Base-by-base conservation (phyloP, 345 rosid species). In the Orychophragmus violaceus region DNA sequence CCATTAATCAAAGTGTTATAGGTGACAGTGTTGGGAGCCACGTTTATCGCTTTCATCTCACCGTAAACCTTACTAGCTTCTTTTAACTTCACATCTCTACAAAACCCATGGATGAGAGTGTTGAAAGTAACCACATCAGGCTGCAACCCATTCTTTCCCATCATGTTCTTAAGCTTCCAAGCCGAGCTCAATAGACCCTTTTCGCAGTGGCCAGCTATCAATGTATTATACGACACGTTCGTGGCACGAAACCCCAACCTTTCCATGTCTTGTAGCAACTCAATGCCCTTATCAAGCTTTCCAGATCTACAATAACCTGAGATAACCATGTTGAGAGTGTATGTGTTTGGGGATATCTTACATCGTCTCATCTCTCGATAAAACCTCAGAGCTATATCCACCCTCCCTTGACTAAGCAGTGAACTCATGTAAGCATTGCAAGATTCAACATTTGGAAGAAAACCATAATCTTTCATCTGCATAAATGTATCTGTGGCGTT, bases 381-480 rank as follows among this genome's bases (percentile, higher is more conserved):
- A 64, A 89, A 87, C 13, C 62, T 49, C 53, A 92, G 69, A 12
- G 82, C 89, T 51, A 92, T 69, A 17, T 92, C 98, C 27, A 55
- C 80, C 64, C 98, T 80, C 42, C 74, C 53, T 64, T 72, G 77
- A 71, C 60, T 72, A 33, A 92, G 84, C 65, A 82, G 35, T 0
- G 96, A 84, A 55, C 95, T 85, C 82, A 92, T 49, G 76, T 75
- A 92, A 10, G 91, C 87, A 50, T 92, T 92, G 75, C 96, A 89
- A 19, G 98, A 89, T 68, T 87, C 86, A 24, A 87, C 69, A 7
- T 73, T 78, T 0, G 96, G 96, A 48, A 84, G 58, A 52, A 87
- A 79, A 2, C 96, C 96, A 17, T 82, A 87, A 35, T 70, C 87
- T 76, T 69, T 89, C 93, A 92, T 92, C 62, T 59, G 72, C 39